phyloP scores from a whole-genome alignment of 1,284 basidiomycete species.

The Chondrostereum purpureum region DNA sequence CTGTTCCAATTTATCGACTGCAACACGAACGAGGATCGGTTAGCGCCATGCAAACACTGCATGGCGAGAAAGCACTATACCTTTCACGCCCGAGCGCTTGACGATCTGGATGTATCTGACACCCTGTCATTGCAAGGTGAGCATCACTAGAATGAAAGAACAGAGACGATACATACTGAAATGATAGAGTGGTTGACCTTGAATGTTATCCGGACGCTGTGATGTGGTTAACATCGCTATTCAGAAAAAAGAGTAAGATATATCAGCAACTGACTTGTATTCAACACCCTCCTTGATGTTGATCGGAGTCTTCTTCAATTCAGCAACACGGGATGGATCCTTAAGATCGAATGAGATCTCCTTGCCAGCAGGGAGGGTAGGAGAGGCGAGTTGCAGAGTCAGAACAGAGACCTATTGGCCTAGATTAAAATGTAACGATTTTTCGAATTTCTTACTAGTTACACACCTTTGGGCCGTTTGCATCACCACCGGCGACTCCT shows the following conservation, averaged over 20 bases:
- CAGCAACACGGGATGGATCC: conserved; percentile 37
- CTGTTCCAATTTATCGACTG: conserved; percentile 84
- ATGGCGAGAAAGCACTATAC: conserved; percentile 35
- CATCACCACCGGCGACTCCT: conserved; percentile 31
- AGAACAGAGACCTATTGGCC: conserved; percentile 55
- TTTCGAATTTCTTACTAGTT: conserved; percentile 1
- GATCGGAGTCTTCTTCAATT: conserved; percentile 66
- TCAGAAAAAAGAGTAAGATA: not conserved
- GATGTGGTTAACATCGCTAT: not conserved
- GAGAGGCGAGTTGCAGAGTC: conserved; percentile 63
- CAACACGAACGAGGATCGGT: conserved; percentile 9
- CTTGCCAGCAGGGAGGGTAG: conserved; percentile 60
- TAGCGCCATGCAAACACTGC: conserved; percentile 2
- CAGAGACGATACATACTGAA: conserved; percentile 44
- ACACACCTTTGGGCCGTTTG: conserved; percentile 59
- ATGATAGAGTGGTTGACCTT: conserved; percentile 81
- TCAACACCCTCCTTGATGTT: conserved; percentile 80
- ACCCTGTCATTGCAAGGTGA: conserved; percentile 38
- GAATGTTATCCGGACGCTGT: conserved; percentile 73
- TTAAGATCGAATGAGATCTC: conserved; percentile 52
- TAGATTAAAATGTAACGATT: conserved; percentile 6
- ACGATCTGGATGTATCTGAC: conserved; percentile 83
- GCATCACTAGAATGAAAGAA: conserved; percentile 8
- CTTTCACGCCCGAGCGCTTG: conserved; percentile 66
- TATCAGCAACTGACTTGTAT: conserved; percentile 52